Percentiles rank a stretch among this genome's conserved stretches.
These are phyloP conservation scores for Diutina mesorugosa DNA, from an alignment of 1,139 yeast genomes.

Conservation along the genomic window DNA sequence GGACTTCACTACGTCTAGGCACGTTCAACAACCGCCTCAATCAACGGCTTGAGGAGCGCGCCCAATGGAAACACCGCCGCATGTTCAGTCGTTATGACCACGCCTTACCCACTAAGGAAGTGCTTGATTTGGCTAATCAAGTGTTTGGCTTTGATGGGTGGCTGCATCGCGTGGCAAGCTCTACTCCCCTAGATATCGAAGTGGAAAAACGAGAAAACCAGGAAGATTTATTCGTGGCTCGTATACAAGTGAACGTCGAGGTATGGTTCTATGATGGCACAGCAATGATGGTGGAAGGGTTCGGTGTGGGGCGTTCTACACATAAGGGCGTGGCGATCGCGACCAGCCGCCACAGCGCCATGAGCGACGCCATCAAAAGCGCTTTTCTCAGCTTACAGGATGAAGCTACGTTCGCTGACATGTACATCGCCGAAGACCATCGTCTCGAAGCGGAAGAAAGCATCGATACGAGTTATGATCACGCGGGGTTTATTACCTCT, in stretches of 20 bases:
- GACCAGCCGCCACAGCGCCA: constrained; percentile 40
- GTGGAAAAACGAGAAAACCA: constrained; percentile 8
- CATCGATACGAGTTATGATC: not conserved
- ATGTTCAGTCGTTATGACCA: not conserved
- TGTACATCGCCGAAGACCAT: not conserved
- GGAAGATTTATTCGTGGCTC: constrained; percentile 11
- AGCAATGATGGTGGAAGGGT: constrained; percentile 12
- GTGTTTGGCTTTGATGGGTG: constrained; percentile 60
- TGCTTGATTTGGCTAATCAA: constrained; percentile 38
- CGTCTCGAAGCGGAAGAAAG: not conserved
- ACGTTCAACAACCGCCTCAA: not conserved
- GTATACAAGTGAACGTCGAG: constrained; percentile 16
- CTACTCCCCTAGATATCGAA: constrained; percentile 13
- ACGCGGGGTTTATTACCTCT: not conserved
- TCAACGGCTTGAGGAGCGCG: not conserved
- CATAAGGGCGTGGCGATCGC: constrained; percentile 20
- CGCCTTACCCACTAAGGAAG: not conserved
- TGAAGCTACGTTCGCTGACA: not conserved
- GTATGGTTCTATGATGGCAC: constrained; percentile 40
- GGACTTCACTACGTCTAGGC: not conserved
- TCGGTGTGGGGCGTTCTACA: constrained; percentile 28
- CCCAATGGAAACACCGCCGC: not conserved
- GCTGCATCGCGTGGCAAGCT: constrained; percentile 35
- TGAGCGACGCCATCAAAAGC: constrained; percentile 33
- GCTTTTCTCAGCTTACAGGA: constrained; percentile 20